A percentile compares a stretch with the other conserved stretches of the same genome.
Conservation (phyloP, 2,329 filamentous ascomycete species). For the Penicillium fuscoglaucum region DNA sequence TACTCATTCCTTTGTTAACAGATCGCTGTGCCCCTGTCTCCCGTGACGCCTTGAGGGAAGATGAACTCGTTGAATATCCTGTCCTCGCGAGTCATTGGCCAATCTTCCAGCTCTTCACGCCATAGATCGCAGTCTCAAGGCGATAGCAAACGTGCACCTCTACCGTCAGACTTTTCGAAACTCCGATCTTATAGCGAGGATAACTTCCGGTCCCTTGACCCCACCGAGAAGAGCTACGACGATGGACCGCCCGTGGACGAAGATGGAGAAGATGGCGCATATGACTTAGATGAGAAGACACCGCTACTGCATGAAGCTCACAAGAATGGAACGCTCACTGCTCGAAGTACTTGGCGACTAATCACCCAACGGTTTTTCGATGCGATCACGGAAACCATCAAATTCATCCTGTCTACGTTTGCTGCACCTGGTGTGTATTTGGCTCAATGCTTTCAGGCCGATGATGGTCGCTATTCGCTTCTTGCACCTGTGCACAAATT, state of each 20-base stretch:
- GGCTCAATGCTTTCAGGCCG: constrained; percentile 78
- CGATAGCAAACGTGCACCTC: constrained; percentile 40
- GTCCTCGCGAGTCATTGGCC: constrained; percentile 74
- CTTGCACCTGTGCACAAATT: constrained; percentile 70
- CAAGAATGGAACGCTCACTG: constrained; percentile 39
- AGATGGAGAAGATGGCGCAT: constrained; percentile 38
- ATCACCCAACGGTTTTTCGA: constrained; percentile 70
- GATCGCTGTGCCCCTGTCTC: constrained; percentile 41
- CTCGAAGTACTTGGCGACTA: constrained; percentile 46
- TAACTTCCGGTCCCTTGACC: constrained; percentile 36
- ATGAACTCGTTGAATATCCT: constrained; percentile 98
- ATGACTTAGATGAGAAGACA: constrained; percentile 63
- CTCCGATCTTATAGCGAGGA: constrained; percentile 47
- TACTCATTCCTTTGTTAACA: constrained; percentile 25
- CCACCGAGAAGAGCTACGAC: constrained; percentile 31
- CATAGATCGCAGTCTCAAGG: constrained; percentile 57
- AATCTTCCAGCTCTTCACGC: constrained; percentile 54
- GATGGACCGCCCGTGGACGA: constrained; percentile 28
- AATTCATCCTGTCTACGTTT: constrained; percentile 75
- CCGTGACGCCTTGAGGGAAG: constrained; percentile 56
- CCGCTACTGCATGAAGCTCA: constrained; percentile 58
- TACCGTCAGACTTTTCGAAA: constrained; percentile 38
- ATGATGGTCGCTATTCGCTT: constrained; percentile 76
- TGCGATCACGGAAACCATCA: constrained; percentile 72
- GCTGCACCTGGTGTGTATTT: constrained; percentile 79